Conservation (phyloP, 140 eudicot species). For the Erigeron philadelphicus region DNA sequence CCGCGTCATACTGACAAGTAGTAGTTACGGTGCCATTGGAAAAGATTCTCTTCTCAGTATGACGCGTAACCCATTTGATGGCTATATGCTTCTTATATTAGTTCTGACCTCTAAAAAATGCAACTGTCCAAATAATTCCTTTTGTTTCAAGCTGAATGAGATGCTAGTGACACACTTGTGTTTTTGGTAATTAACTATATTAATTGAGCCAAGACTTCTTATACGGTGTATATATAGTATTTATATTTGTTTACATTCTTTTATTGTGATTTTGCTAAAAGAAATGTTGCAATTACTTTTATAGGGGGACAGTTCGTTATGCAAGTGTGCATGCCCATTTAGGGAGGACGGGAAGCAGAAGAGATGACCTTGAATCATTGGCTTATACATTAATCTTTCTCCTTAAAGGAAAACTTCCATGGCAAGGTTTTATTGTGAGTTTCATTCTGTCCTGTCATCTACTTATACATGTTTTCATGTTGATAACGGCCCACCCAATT, state of each 20-base stretch:
- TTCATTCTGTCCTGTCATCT: slow-evolving; percentile 10
- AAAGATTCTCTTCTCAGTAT: background rate
- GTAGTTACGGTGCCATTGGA: background rate
- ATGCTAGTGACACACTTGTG: no score
- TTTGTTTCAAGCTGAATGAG: background rate
- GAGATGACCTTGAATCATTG: slow-evolving; percentile 71
- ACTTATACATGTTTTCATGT: background rate
- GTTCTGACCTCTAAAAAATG: background rate
- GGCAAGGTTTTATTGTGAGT: slow-evolving; percentile 72
- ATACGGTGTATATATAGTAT: background rate
- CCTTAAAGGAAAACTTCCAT: slow-evolving; percentile 64
- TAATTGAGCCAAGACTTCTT: background rate
- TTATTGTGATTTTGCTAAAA: background rate
- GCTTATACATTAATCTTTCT: slow-evolving; percentile 72
- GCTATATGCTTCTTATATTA: background rate
- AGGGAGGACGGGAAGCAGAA: slow-evolving; percentile 73
- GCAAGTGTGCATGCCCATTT: slow-evolving; percentile 86
- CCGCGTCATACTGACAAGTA: no score
- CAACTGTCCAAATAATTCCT: background rate
- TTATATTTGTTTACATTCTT: background rate
- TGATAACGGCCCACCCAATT: background rate
- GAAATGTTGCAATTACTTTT: background rate
- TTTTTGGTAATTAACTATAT: background rate
- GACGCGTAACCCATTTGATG: background rate
- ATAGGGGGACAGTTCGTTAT: slow-evolving; percentile 72